Base-by-base conservation (phyloP, 768 basidiomycete genomes). In the Hericium rajendrae region DNA sequence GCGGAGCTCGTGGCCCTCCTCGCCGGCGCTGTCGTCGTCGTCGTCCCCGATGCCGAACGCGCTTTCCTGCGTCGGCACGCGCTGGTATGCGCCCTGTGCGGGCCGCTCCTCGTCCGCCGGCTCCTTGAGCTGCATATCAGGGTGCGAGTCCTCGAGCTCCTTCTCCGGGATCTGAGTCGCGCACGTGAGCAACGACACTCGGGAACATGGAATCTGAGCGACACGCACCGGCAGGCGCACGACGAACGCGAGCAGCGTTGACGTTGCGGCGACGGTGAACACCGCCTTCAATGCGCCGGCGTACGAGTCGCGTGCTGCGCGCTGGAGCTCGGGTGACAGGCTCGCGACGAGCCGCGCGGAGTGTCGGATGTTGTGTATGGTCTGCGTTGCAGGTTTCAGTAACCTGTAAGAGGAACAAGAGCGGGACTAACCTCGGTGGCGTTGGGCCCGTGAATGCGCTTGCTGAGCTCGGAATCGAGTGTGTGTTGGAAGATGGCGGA, bases 401-500 rank as follows among this genome's bases (percentile, higher is more conserved):
- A 32, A 32, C 32, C 5, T 32, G 8, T 20, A 46, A 20, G 26
- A 32, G 32, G 6, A 10, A 8, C 32, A 32, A 15, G 5, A 38
- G 10, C 24, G 9, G 39, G 43, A 67, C 74, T 18, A 41, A 83
- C 85, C 60, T 83, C 76, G 51, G 79, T 78, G 2, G 83, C 74
- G 61, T 78, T 73, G 5, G 77, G 78, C 0, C 69, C 73, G 38
- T 74, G 73, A 39, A 86, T 79, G 11, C 82, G 74, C 20, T 71
- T 69, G 53, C 74, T 72, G 8, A 88, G 73, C 61, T 85, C 83
- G 0, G 58, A 59, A 49, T 79, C 78, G 38, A 88, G 73, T 26
- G 71, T 72, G 13, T 77, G 74, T 63, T 88, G 86, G 68, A 86
- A 87, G 5, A 88, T 67, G 2, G 86, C 85, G 0, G 84, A 80